Evolutionary conservation across 2,329 filamentous ascomycete genomes (phyloP).

Genomic region (Sclerotinia trifoliorum): DNA sequence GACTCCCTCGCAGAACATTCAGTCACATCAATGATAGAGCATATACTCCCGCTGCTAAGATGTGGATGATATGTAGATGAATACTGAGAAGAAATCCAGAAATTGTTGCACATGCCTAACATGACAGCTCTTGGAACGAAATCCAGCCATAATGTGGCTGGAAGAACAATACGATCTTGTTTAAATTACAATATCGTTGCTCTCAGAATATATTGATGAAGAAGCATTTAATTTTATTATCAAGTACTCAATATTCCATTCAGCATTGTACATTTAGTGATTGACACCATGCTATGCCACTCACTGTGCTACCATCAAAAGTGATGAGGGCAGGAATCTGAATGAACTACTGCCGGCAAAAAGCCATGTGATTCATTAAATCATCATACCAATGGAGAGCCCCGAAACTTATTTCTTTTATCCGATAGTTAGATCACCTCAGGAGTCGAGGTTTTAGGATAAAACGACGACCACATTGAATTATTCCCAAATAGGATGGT

Average conservation of each 20-base stretch:
- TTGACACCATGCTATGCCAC: neutral
- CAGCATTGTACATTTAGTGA: no score
- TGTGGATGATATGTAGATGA: conserved; percentile 62
- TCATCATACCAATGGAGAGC: neutral
- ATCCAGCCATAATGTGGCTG: no score
- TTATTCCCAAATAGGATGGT: no score
- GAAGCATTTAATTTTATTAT: no score
- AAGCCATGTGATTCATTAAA: neutral
- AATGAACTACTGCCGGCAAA: conserved; percentile 18
- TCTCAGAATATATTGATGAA: no score
- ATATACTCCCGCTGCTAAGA: conserved; percentile 63
- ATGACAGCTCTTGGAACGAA: no score
- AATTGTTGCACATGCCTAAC: conserved; percentile 43
- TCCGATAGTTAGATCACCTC: neutral
- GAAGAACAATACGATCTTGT: no score
- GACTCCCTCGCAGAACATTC: conserved; percentile 35
- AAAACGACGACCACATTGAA: neutral
- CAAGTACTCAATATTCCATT: no score
- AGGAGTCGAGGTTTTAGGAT: neutral
- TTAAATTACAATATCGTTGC: no score
- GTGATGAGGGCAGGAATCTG: conserved; percentile 18
- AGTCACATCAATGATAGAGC: conserved; percentile 80
- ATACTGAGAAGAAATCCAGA: conserved; percentile 63
- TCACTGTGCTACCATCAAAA: neutral
- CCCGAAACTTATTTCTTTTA: neutral